Evolutionary conservation across 2,329 filamentous ascomycete genomes (phyloP).

Genomic region (Pyricularia pennisetigena): DNA sequence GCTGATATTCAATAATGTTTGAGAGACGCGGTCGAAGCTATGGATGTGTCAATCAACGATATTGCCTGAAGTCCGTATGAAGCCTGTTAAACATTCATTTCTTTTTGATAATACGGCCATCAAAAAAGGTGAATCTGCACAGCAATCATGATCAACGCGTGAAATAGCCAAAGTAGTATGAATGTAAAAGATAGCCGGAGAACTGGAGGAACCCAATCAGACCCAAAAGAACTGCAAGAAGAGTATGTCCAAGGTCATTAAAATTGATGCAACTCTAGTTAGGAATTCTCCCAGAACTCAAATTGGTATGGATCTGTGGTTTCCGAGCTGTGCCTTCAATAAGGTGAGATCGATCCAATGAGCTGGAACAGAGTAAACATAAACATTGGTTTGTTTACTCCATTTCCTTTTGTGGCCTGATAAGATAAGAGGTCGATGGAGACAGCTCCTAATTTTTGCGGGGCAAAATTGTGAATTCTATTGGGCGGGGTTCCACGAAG

Average conservation of each 20-base stretch:
- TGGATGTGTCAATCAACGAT: not conserved
- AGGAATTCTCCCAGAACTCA: not conserved
- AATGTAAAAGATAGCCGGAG: not conserved
- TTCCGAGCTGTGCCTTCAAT: not conserved
- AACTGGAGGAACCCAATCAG: not conserved
- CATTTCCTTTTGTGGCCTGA: conserved; percentile 3
- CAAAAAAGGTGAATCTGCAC: not conserved
- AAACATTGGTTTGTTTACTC: conserved; percentile 4
- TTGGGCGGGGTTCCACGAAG: not conserved
- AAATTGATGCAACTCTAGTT: not conserved
- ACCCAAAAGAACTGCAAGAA: not conserved
- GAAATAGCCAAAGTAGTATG: not conserved
- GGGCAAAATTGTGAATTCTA: not conserved
- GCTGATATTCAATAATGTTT: not conserved
- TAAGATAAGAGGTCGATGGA: conserved; percentile 1
- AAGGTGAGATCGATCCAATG: not conserved
- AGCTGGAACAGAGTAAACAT: not conserved
- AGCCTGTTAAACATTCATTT: not conserved
- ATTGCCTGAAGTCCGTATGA: not conserved
- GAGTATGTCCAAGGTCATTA: not conserved
- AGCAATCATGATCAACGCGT: not conserved
- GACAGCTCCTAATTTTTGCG: not conserved
- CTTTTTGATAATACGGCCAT: not conserved
- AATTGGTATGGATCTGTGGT: not conserved
- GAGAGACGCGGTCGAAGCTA: not conserved